phyloP scores from a whole-genome alignment of 805 yeast genomes.

The Kluyveromyces starmeri region DNA sequence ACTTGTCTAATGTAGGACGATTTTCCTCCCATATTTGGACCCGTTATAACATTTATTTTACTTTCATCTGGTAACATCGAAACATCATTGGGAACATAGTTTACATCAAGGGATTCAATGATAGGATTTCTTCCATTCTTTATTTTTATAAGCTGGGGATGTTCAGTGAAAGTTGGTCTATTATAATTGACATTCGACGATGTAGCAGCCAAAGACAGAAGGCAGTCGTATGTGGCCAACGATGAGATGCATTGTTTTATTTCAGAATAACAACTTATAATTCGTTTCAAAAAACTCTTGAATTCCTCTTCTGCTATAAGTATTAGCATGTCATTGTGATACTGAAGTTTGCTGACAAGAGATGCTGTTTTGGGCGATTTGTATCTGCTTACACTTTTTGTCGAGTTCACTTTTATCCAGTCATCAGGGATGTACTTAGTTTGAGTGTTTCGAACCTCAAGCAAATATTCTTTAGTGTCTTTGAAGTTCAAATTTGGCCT shows the following conservation, averaged over 20 bases:
- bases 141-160: constrained; percentile 39
- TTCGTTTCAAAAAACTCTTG: constrained; percentile 27
- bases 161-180: constrained; percentile 43
- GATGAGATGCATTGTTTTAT: constrained; percentile 37
- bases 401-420: constrained; percentile 71
- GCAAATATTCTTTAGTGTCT: constrained; percentile 58
- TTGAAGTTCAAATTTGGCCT: constrained; percentile 53
- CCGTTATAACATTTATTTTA: constrained; percentile 61
- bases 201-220: constrained; percentile 56
- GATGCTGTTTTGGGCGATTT: constrained; percentile 50
- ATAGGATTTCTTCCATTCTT: constrained; percentile 59
- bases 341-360: constrained; percentile 47
- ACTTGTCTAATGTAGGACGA: constrained; percentile 68
- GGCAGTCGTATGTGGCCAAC: constrained; percentile 54
- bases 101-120: constrained; percentile 40
- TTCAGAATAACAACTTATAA: constrained; percentile 32
- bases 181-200: constrained; percentile 39
- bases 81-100: constrained; percentile 62
- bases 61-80: constrained; percentile 37
- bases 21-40: constrained; percentile 88
- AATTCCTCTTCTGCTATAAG: constrained; percentile 23
- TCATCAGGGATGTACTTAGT: constrained; percentile 52
- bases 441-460: constrained; percentile 62
- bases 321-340: constrained; percentile 44
- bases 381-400: constrained; percentile 62